Base-by-base conservation (phyloP, 352 stramenopile species). In the Stramenopiles sp. region DNA sequence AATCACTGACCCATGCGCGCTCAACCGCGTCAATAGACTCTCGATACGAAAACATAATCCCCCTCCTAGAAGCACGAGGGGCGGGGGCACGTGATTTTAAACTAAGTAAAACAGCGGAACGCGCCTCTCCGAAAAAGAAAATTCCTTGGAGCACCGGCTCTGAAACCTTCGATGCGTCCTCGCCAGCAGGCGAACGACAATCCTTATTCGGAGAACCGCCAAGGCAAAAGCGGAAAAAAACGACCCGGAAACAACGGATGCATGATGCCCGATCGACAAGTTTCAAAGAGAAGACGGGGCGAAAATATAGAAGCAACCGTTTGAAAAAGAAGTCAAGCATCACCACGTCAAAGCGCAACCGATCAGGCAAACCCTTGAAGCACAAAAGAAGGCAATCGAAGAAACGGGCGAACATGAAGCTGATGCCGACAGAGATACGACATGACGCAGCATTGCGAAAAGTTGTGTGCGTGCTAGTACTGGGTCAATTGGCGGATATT, bases 401-500 rank as follows among this genome's bases (percentile, higher is more conserved):
- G 43, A 63, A 63, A 25, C 43, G 43, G 25, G 25, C 12, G 25
- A 63, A 18, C 12, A 12, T 63, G 12, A 63, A 63, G 43, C 12
- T 63, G 12, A 12, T 63, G 25, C 43, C 43, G 25, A 25, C 12
- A 18, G 43, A 63, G 25, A 18, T 63, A 25, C 43, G 43, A 12
- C 43, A 63, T 63, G 43, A 63, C 43, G 43, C 43, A 12, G 12
- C 43, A 25, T 63, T 63, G 43, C 12, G 43, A 63, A 63, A 63
- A 63, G 43, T 63, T 63, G 43, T 63, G 12, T 63, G 43, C 25
- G 43, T 63, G 12, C 43, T 63, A 18, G 43, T 63, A 12, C 25
- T 63, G 43, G 43, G 43, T 25, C 43, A 63, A 63, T 63, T 63
- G 43, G 43, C 43, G 25, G 43, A 63, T 63, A 63, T 63, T 63